Base-by-base conservation (phyloP, 306 rosid genomes). In the Argentina anserina region DNA sequence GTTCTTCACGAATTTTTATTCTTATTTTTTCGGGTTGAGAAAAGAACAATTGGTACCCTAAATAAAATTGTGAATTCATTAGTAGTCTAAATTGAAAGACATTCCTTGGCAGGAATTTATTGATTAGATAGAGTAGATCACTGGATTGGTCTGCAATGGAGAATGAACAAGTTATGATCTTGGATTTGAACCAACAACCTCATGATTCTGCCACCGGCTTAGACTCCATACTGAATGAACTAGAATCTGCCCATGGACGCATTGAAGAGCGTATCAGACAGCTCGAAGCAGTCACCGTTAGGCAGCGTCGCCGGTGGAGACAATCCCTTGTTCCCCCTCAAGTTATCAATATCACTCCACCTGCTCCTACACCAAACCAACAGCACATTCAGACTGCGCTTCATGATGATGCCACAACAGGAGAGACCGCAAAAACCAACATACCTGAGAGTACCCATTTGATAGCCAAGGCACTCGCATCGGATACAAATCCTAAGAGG, bases 181-280 rank as follows among this genome's bases (percentile, higher is more conserved):
- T 86, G 65, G 90, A 87, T 79, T 80, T 86, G 78, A 84, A 87
- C 81, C 80, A 74, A 52, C 81, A 81, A 52, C 90, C 77, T 45
- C 81, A 45, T 78, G 59, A 72, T 75, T 74, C 96, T 9, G 80
- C 29, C n/a, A 4, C 46, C 65, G 82, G 81, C 69, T 75, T 84
- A 40, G 90, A 83, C 70, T 72, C 85, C 67, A 67, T 87, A 46
- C 75, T 81, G 60, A 76, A 83, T 66, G 97, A 89, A 47, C 83
- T 86, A 17, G 96, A 84, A 79, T 81, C 85, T 36, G 73, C 81
- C 2, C 84, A 90, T 52, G 87, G 70, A 65, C 88, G 53, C 58
- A 88, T 89, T 41, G 89, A 87, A 76, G 96, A 83, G 25, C 89
- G 88, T 5, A 73, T 89, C 47, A 80, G 89, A 63, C 82, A 73